These are phyloP conservation scores for Cystobasidium tubakii DNA, from an alignment of 768 basidiomycete genomes.

Conservation along the genomic window DNA sequence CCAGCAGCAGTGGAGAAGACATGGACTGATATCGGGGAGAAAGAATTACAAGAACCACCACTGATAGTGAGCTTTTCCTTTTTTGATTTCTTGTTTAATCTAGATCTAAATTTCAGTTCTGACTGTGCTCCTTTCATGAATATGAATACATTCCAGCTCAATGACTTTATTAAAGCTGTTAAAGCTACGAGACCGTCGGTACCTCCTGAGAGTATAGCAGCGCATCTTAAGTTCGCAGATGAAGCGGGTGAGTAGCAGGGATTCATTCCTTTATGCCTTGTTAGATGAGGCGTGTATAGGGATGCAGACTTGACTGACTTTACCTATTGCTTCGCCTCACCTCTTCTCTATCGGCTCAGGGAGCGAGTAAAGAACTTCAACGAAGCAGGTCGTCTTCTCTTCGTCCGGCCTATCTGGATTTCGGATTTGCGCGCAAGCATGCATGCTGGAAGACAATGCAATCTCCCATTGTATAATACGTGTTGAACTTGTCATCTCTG, in stretches of 20 bases:
- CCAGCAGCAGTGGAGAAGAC: conserved; percentile 73
- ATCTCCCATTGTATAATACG: too few species aligned
- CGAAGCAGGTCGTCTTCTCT: too few species aligned
- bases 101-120: background rate
- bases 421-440: too few species aligned
- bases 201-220: conserved; percentile 73
- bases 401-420: too few species aligned
- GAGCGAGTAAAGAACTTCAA: background rate
- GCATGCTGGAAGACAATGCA: too few species aligned
- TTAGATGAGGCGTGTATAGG: too few species aligned
- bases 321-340: background rate
- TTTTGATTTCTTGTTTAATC: background rate
- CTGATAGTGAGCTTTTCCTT: conserved; percentile 54
- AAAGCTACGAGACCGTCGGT: conserved; percentile 79
- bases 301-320: background rate
- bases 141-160: too few species aligned
- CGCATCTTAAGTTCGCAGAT: conserved; percentile 52
- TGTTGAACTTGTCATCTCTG: too few species aligned
- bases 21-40: conserved; percentile 80
- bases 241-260: conserved; percentile 47
- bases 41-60: conserved; percentile 84
- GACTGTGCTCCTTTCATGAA: conserved; percentile 1
- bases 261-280: too few species aligned
- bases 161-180: conserved; percentile 76
- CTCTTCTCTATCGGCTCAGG: too few species aligned